Evolutionary conservation across 2,329 filamentous ascomycete species (phyloP).

Genomic region (Pseudogymnoascus sp.): DNA sequence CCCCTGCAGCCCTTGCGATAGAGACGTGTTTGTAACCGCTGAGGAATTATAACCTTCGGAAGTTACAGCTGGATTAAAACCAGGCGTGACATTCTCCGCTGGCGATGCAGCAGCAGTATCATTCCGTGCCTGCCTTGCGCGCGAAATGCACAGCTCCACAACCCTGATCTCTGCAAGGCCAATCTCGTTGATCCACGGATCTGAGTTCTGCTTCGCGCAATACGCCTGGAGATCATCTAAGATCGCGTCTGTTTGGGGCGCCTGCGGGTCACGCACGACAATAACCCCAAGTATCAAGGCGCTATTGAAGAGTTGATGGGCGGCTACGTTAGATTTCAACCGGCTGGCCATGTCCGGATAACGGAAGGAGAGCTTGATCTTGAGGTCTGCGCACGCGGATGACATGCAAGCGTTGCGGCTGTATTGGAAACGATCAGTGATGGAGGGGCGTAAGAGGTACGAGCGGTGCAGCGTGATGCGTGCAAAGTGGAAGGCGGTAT

Average conservation of each 20-base stretch:
- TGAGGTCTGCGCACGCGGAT: conserved; percentile 36
- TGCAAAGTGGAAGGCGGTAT: conserved; percentile 36
- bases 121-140: neutral
- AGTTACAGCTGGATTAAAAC: neutral
- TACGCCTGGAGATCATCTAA: conserved; percentile 35
- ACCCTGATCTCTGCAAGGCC: conserved; percentile 37
- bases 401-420: conserved; percentile 36
- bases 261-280: conserved; percentile 30
- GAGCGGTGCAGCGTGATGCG: conserved; percentile 36
- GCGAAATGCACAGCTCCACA: conserved; percentile 35
- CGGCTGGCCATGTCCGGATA: conserved; percentile 29
- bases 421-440: conserved; percentile 34
- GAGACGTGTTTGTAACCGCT: neutral
- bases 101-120: neutral
- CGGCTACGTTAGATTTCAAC: conserved; percentile 31
- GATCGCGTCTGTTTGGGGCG: conserved; percentile 28
- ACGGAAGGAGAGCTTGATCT: conserved; percentile 31
- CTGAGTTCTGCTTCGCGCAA: conserved; percentile 35
- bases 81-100: neutral
- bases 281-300: conserved; percentile 35
- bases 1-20: neutral
- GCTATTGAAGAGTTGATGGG: conserved; percentile 38
- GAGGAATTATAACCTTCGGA: neutral
- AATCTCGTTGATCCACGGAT: conserved; percentile 37
- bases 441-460: conserved; percentile 35